phyloP scores from a whole-genome alignment of 345 rosid species.

The Eucalyptus marginata region DNA sequence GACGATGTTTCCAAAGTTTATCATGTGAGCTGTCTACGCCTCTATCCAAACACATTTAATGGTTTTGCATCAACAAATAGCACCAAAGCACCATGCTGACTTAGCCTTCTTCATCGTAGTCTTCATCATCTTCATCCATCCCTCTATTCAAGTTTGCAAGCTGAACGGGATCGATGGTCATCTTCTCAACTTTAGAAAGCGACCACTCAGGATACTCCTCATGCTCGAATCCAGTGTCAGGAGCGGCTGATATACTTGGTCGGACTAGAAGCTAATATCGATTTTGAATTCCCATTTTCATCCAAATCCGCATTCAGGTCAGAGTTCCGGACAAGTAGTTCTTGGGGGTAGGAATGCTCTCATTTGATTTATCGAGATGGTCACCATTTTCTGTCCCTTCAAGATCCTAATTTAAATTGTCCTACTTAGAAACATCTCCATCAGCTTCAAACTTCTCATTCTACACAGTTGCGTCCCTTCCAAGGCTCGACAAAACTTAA shows the following conservation, averaged over 20 bases:
- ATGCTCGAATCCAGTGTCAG: slow-evolving; percentile 1
- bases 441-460: slow-evolving; percentile 24
- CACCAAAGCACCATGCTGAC: background rate
- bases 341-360: background rate
- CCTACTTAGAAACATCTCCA: slow-evolving; percentile 4
- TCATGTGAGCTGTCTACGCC: background rate
- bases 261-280: background rate
- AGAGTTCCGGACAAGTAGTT: slow-evolving; percentile 17
- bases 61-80: background rate
- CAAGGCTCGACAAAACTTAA: background rate
- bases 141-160: slow-evolving; percentile 11
- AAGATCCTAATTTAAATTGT: background rate
- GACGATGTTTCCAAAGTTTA: background rate
- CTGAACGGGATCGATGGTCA: slow-evolving; percentile 14
- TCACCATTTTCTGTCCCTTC: background rate
- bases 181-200: slow-evolving; percentile 15
- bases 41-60: background rate
- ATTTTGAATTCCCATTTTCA: slow-evolving; percentile 32
- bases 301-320: slow-evolving; percentile 45
- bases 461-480: slow-evolving; percentile 2
- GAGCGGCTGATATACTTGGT: background rate
- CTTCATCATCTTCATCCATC: slow-evolving; percentile 35
- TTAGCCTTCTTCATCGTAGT: slow-evolving; percentile 35
- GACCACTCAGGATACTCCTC: slow-evolving; percentile 22
- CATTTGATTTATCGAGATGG: slow-evolving; percentile 4